Evolutionary conservation across 495 filamentous ascomycete species (phyloP).

Genomic region (Neurospora sp.): DNA sequence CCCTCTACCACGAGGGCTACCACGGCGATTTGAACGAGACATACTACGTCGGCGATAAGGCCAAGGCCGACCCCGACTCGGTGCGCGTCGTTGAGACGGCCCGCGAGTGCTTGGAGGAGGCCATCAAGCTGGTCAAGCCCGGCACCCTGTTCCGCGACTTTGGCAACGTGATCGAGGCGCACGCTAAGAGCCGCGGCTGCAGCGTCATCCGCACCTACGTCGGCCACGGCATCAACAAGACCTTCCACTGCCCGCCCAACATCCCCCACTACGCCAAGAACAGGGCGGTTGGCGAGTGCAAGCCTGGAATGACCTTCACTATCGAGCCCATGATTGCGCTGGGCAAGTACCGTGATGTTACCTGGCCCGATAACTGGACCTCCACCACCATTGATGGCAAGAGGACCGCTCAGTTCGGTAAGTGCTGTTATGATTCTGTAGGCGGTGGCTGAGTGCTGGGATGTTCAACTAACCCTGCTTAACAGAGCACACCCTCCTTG

Average conservation of each 20-base stretch:
- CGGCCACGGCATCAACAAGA: slow-evolving; percentile 75
- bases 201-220: slow-evolving; percentile 85
- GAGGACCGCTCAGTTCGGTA: slow-evolving; percentile 73
- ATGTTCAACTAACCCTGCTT: neutral
- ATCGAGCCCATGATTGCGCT: slow-evolving; percentile 89
- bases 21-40: slow-evolving; percentile 89
- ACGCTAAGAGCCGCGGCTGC: slow-evolving; percentile 67
- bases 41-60: slow-evolving; percentile 77
- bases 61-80: slow-evolving; percentile 61
- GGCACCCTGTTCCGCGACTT: slow-evolving; percentile 79
- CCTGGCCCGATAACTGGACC: slow-evolving; percentile 90
- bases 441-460: neutral
- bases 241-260: slow-evolving; percentile 80
- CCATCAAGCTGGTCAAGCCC: slow-evolving; percentile 77
- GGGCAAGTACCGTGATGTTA: slow-evolving; percentile 69
- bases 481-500: slow-evolving; percentile 82
- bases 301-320: slow-evolving; percentile 86
- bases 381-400: slow-evolving; percentile 74
- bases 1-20: slow-evolving; percentile 77
- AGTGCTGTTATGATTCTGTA: slow-evolving; percentile 6
- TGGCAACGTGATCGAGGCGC: slow-evolving; percentile 76
- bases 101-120: slow-evolving; percentile 70
- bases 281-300: slow-evolving; percentile 79
- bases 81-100: slow-evolving; percentile 81
- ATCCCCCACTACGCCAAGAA: slow-evolving; percentile 86